phyloP scores from a whole-genome alignment of 1,284 basidiomycete genomes.

The Puccinia polysora region DNA sequence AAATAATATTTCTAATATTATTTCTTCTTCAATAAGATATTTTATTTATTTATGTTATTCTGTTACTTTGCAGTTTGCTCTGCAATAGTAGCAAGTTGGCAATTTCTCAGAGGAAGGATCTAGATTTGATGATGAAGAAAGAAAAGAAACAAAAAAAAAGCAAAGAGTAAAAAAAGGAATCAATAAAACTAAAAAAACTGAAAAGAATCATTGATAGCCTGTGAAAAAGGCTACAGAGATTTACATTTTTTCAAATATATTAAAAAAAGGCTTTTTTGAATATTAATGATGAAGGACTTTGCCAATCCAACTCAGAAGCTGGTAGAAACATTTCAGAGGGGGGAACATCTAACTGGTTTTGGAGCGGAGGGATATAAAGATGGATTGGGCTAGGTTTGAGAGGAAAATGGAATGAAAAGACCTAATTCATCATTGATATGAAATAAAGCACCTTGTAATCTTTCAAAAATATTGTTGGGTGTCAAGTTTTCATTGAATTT shows the following conservation, averaged over 20 bases:
- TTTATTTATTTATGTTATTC: no score
- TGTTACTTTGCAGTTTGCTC: no score
- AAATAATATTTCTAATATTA: no score
- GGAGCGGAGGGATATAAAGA: background rate
- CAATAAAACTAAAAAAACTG: background rate
- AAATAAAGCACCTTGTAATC: slow-evolving; percentile 76
- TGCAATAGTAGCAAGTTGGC: no score
- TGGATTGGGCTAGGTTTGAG: background rate
- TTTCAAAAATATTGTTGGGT: slow-evolving; percentile 64
- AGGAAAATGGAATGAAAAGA: slow-evolving; percentile 56
- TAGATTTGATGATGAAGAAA: slow-evolving; percentile 50
- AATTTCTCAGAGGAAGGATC: slow-evolving; percentile 82
- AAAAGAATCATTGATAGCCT: background rate
- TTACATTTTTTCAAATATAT: no score
- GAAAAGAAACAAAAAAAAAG: background rate
- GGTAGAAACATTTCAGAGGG: background rate
- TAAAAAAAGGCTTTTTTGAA: no score
- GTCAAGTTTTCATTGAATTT: slow-evolving; percentile 75
- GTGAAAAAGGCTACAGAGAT: no score
- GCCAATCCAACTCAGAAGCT: no score
- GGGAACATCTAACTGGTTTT: no score
- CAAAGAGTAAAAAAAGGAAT: no score
- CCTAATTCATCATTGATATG: slow-evolving; percentile 69
- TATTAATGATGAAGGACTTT: no score
- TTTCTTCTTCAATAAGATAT: no score